Base-by-base conservation (phyloP, 805 yeast genomes). In the Candida chilensis region DNA sequence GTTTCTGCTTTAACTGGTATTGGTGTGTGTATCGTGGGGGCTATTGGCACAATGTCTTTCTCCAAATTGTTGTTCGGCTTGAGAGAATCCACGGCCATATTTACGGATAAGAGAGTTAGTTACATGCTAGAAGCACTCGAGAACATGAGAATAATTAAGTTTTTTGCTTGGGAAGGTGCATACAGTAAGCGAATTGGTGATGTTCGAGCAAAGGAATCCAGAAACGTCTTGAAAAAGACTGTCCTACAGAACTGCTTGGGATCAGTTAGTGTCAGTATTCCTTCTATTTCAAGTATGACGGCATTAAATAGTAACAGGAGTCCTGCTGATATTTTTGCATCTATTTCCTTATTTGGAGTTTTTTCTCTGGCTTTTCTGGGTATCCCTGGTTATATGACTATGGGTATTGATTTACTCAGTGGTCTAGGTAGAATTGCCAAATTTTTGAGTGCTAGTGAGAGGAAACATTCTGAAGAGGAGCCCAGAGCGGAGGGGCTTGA, bases 81-180 rank as follows among this genome's bases (percentile, higher is more conserved):
- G 37, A 73, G 96, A 47, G 58, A 54, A 17, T 49, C 51, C n/a
- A 77, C 84, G 7, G 74, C 74, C 33, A 56, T 54, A 2, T 71
- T 58, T 42, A 88, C 95, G 2, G 97, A 88, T 51, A 52, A 60
- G 14, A 75, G 97, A 45, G 85, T 88, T 16, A 66, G 74, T 28
- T 64, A 73, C 29, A 76, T 86, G 50, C 79, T 83, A 40, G 97
- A 88, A 51, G 72, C 86, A 17, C 61, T 88, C 39, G 75, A 71
- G 45, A 75, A 81, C 39, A 71, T 88, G 67, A 84, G 82, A 46
- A 67, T 79, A 49, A 83, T 88, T 51, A 88, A 88, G 57, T 82
- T 71, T 50, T 88, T 87, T 50, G 83, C 94, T 1, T 88, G 96
- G 96, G 96, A 88, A 55, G 64, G 64, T 19, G 87, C 96, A 1